Percentiles rank a stretch among this genome's conserved stretches.
Conservation (phyloP, 176 grass and related monocot species). For the Lolium rigidum region DNA sequence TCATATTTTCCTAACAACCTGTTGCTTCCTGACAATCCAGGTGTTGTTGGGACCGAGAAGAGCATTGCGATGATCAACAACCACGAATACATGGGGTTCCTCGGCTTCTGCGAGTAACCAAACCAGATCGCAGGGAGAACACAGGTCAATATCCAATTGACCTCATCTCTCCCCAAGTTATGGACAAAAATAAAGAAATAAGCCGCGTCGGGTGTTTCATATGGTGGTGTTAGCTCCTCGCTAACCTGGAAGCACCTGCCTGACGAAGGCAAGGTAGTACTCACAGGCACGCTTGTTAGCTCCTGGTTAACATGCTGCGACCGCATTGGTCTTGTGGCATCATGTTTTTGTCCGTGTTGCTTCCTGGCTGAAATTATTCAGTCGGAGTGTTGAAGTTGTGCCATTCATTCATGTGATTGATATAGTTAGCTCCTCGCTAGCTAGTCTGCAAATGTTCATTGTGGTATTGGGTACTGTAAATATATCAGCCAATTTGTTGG, state of each 20-base stretch:
- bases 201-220: neutral
- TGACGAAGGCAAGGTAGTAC: neutral
- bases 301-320: slow-evolving; percentile 56
- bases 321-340: slow-evolving; percentile 8
- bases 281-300: slow-evolving; percentile 45
- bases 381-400: neutral
- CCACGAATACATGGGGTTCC: slow-evolving; percentile 92
- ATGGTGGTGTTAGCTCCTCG: slow-evolving; percentile 49
- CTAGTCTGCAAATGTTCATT: neutral
- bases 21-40: slow-evolving; percentile 50
- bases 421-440: slow-evolving; percentile 27
- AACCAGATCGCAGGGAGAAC: slow-evolving; percentile 30
- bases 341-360: slow-evolving; percentile 47
- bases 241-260: slow-evolving; percentile 28
- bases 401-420: slow-evolving; percentile 13
- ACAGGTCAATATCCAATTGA: slow-evolving; percentile 75
- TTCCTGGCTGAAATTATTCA: slow-evolving; percentile 56
- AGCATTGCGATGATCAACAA: slow-evolving; percentile 83
- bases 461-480: slow-evolving; percentile 20
- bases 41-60: slow-evolving; percentile 80
- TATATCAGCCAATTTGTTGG: slow-evolving; percentile 36
- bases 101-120: slow-evolving; percentile 70
- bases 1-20: neutral
- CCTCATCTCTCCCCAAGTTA: slow-evolving; percentile 46
- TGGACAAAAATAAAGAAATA: slow-evolving; percentile 29